phyloP scores from a whole-genome alignment of 148 eudicot genomes.

The Silene latifolia region DNA sequence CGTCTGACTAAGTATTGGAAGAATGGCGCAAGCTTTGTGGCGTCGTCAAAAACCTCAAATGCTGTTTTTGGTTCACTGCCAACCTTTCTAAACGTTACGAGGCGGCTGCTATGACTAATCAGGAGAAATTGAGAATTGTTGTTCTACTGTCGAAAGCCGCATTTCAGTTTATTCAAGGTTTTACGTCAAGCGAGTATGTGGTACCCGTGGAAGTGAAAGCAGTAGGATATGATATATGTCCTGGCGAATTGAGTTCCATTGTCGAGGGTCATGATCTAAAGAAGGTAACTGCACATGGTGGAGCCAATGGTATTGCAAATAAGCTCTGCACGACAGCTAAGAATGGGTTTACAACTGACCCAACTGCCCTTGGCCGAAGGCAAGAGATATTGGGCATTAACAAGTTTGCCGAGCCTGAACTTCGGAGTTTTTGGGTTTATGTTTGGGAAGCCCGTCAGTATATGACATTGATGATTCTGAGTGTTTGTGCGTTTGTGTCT shows the following conservation, averaged over 20 bases:
- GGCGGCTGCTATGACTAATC: too few relatives aligned
- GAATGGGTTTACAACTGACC: conserved; percentile 48
- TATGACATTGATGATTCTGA: conserved; percentile 97
- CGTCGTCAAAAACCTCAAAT: too few relatives aligned
- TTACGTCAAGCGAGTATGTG: conserved; percentile 57
- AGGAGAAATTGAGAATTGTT: too few relatives aligned
- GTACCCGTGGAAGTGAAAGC: conserved; percentile 70
- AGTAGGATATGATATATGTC: conserved; percentile 79
- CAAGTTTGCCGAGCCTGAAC: conserved; percentile 67
- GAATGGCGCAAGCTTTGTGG: too few relatives aligned
- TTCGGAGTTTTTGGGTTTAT: conserved; percentile 72
- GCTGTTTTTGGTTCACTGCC: too few relatives aligned
- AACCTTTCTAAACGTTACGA: too few relatives aligned
- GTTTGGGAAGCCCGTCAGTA: conserved; percentile 98
- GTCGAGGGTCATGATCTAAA: too few relatives aligned
- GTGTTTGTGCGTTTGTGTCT: conserved; percentile 82
- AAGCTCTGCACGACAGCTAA: conserved; percentile 62
- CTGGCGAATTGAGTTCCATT: conserved; percentile 70
- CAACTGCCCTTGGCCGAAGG: conserved; percentile 39
- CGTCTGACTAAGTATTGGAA: too few relatives aligned
- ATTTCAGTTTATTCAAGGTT: too few relatives aligned
- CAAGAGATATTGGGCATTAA: conserved; percentile 69
- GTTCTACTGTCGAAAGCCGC: too few relatives aligned
- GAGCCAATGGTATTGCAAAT: conserved; percentile 53
- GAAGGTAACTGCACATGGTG: conserved; percentile 70